Evolutionary conservation across 108 stramenopile genomes (phyloP).

Genomic region (Epipyxis sp.): DNA sequence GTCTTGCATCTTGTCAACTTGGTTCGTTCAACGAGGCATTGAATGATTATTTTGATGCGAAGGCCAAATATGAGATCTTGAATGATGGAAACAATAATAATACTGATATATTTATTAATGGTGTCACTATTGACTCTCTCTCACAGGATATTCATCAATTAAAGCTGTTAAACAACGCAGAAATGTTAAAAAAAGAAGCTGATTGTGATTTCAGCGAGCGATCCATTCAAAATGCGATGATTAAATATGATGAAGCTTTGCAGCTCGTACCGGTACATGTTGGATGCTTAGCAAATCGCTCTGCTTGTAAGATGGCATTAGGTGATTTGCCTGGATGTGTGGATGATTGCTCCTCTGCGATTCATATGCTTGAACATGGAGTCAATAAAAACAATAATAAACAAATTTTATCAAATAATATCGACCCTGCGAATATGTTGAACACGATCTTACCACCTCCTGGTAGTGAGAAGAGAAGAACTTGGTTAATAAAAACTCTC

Average conservation of each 20-base stretch:
- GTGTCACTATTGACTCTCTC: conserved; percentile 26
- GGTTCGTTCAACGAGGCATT: conserved; percentile 8
- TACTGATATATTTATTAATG: neutral
- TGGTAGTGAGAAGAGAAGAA: conserved; percentile 37
- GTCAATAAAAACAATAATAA: neutral
- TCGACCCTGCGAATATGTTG: neutral
- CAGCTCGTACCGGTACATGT: conserved; percentile 43
- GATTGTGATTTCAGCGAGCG: conserved; percentile 39
- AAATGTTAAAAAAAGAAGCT: conserved; percentile 41
- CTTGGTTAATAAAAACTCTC: conserved; percentile 43
- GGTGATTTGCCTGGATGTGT: conserved; percentile 36
- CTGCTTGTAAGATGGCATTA: conserved; percentile 51
- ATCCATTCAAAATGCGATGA: conserved; percentile 36
- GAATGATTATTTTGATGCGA: conserved; percentile 25
- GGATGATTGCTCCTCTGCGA: conserved; percentile 48
- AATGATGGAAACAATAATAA: neutral
- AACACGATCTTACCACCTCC: conserved; percentile 41
- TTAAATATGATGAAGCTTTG: conserved; percentile 48
- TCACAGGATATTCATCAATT: neutral
- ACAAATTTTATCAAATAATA: neutral
- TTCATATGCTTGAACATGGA: conserved; percentile 37
- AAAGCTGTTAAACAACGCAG: conserved; percentile 38
- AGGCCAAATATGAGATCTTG: conserved; percentile 31
- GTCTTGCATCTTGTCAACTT: conserved; percentile 14
- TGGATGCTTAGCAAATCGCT: conserved; percentile 50